These are phyloP conservation scores for Coprinopsis sp. DNA, from an alignment of 768 basidiomycete genomes.

Conservation along the genomic window DNA sequence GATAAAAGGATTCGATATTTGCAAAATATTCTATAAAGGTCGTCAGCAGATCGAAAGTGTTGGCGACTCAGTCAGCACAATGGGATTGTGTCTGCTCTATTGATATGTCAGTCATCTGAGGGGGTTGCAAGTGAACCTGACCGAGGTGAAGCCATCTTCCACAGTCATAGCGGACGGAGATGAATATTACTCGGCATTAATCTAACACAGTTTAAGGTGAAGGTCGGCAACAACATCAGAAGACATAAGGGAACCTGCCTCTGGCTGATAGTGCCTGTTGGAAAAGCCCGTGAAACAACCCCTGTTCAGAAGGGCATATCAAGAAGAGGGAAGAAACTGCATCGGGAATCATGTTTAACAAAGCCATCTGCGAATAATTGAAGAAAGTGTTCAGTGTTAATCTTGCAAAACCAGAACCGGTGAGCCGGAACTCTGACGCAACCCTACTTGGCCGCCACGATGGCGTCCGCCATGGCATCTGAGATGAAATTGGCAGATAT, in stretches of 20 bases:
- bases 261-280: slow-evolving; percentile 7
- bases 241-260: slow-evolving; percentile 19
- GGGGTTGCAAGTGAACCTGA: neutral
- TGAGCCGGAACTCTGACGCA: neutral
- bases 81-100: too few relatives aligned
- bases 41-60: too few relatives aligned
- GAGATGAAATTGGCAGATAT: slow-evolving; percentile 86
- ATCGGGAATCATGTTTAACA: slow-evolving; percentile 23
- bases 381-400: slow-evolving; percentile 30
- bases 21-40: neutral
- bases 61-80: too few relatives aligned
- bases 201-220: slow-evolving; percentile 16
- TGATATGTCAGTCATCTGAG: neutral
- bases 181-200: slow-evolving; percentile 11
- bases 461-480: slow-evolving; percentile 89
- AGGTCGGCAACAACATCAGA: slow-evolving; percentile 1
- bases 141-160: neutral
- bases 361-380: slow-evolving; percentile 20
- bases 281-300: neutral
- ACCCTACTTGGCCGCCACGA: slow-evolving; percentile 79
- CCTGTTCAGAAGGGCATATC: slow-evolving; percentile 13
- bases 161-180: neutral
- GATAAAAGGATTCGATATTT: neutral
- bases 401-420: neutral
- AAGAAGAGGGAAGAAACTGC: slow-evolving; percentile 30